Evolutionary conservation across 2,329 filamentous ascomycete genomes (phyloP), one percentile per base, ranked within the genome.

Genomic region (Mycosphaerella sp.): DNA sequence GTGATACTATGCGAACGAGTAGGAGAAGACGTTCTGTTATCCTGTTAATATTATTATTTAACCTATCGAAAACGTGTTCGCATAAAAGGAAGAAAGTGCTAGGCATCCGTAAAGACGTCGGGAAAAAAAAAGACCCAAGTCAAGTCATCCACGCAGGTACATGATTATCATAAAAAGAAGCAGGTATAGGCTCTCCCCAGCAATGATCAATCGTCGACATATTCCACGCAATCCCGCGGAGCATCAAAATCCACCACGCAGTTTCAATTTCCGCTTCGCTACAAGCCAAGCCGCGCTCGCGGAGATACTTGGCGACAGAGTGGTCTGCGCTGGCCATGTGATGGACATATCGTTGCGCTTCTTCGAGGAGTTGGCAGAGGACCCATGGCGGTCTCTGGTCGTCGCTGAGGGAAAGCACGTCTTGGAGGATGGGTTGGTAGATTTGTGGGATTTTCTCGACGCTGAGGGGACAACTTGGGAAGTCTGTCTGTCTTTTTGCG

Each of bases 191-290:
- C n/a, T 49, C 36, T 13, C 45, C 28, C 37, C 45, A 41, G 18
- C 12, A 9, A 2, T 28, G 25, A 25, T 41, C 30, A 9, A 49
- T 13, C 5, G 45, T 48, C n/a, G 36, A 48, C 45, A 48, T 48
- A 34, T 48, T 48, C 45, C 45, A 48, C 13, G 36, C 35, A 14
- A 48, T 41, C 14, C 45, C 36, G 40, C 45, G 14, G 13, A 41
- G 21, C 36, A 41, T 48, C 14, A 48, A 27, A n/a, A 48, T 48
- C 45, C 45, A 41, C 45, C 36, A 41, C 3, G 45, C 45, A 3
- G 45, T 48, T 14, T 41, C 36, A 13, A 48, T 41, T 13, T 41
- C 18, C 1, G 17, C 14, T 17, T 6, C 6, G 7, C 8, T 48
- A 12, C 35, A 41, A 4, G 7, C 39, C 17, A 27, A 39, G 17